Base-by-base conservation (phyloP, 805 yeast species). In the Candida germanica region DNA sequence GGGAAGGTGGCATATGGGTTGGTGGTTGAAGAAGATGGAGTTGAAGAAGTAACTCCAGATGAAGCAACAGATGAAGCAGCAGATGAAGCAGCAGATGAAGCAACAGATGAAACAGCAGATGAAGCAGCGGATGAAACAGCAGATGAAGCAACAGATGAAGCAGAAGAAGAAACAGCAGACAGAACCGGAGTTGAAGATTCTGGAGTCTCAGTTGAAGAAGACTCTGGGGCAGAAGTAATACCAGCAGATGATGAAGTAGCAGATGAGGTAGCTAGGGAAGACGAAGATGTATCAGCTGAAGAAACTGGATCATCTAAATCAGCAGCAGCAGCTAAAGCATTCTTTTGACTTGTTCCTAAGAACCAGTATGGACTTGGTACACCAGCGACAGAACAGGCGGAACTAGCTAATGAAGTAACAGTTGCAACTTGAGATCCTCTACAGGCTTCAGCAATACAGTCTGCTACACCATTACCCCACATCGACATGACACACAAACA, bases 1-100 rank as follows among this genome's bases (percentile, higher is more conserved):
- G 77, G 77, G 44, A 65, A 71, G 5, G 75, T 67, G 33, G 54
- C 61, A 56, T 60, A 69, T 39, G 49, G 40, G 26, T 48, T 40
- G 22, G 28, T 24, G 5, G 42, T 28, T 19, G 28, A 43, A 16
- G 54, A 40, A 24, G 29, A 20, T 23, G 39, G 15, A 22, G 29
- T 26, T 17, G 53, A 33, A 29, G 47, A 42, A 34, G 44, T 36
- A 29, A 45, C 39, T 19, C 37, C 41, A 32, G 44, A 30, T 26
- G 33, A 27, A 29, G 40, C 36, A 38, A 40, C 39, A 18, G 23
- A 20, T 27, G 35, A 15, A 24, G 30, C 30, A 19, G 13, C 26
- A 11, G 40, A 16, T 16, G 29, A 8, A 18, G 14, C 26, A 29
- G 9, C 21, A 17, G 33, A 29, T 12, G 35, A 18, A 31, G 31